A percentile compares a stretch with the other conserved stretches of the same genome.
phyloP scores from a whole-genome alignment of 129 eudicot species.

The Saussurea involucrata region DNA sequence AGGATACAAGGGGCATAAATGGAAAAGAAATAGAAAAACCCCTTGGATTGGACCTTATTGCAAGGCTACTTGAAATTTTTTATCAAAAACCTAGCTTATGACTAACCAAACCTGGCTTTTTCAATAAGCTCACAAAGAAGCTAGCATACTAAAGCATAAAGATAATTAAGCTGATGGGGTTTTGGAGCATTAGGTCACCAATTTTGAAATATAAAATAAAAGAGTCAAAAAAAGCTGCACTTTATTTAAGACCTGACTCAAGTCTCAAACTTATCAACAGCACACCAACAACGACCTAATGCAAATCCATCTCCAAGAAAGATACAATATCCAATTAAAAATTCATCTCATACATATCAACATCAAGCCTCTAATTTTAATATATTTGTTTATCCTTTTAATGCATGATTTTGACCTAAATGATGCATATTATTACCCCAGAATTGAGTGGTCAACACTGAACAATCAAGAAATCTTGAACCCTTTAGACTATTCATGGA shows the following conservation, averaged over 20 bases:
- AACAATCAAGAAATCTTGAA: neutral
- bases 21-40: neutral
- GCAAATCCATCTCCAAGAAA: neutral
- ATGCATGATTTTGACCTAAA: too few species aligned
- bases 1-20: neutral
- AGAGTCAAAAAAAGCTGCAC: neutral
- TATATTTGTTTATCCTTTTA: too few species aligned
- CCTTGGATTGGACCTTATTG: neutral
- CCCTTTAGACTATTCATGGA: neutral
- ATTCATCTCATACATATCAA: neutral
- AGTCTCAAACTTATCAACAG: constrained; percentile 1
- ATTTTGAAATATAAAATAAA: neutral
- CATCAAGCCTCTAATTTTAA: neutral
- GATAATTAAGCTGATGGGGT: neutral
- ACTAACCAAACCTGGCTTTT: neutral
- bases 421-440: neutral
- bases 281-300: constrained; percentile 16
- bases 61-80: neutral
- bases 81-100: neutral
- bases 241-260: neutral
- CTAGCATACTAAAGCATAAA: neutral
- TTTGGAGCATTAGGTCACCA: neutral
- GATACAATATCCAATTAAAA: neutral
- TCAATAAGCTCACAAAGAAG: neutral
- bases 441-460: neutral